Base-by-base conservation (phyloP, 2,329 filamentous ascomycete species). In the Epichloe scottii region DNA sequence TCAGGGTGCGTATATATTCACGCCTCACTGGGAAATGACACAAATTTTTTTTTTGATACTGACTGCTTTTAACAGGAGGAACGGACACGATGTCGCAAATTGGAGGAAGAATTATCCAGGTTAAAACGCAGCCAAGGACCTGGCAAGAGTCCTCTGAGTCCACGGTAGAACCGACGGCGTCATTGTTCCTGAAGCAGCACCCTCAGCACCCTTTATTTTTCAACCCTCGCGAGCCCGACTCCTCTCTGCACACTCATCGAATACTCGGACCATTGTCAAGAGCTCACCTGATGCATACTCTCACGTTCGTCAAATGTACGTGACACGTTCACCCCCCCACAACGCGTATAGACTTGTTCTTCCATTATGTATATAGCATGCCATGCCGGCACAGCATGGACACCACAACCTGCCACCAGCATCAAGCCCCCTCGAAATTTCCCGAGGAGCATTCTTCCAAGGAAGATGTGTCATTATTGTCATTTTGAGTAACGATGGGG, bases 51-150 rank as follows among this genome's bases (percentile, higher is more conserved):
- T 10, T 50, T 5, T 19, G 23, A 4, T 35, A 40, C 42, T 51
- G 17, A 46, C 34, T 3, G 47, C 35, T 3, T 2, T n/a, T 51
- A 51, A 51, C 51, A 77, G 74, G 73, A 74, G 66, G 75, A 78
- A 56, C 74, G 76, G 59, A 58, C 63, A 52, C 70, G 65, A 56
- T 66, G 68, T 51, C 66, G 75, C 48, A 73, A 69, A 56, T 61
- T 76, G 21, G 75, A 78, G 55, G 75, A 78, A 50, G 75, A 78
- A 59, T 58, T 78, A 33, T 61, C 67, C 33, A 64, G 68, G 30
- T 56, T 77, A 39, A 72, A 65, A 57, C 69, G 70, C 51, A 63
- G 66, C 10, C 65, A 67, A 33, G 72, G 68, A 2, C 66, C 70
- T 1, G 67, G 67, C 56, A 74, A 70, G 59, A 70, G 64, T 53